These are phyloP conservation scores for Trichoderma aggressivum DNA, from an alignment of 2,329 filamentous ascomycete genomes.

Conservation along the genomic window DNA sequence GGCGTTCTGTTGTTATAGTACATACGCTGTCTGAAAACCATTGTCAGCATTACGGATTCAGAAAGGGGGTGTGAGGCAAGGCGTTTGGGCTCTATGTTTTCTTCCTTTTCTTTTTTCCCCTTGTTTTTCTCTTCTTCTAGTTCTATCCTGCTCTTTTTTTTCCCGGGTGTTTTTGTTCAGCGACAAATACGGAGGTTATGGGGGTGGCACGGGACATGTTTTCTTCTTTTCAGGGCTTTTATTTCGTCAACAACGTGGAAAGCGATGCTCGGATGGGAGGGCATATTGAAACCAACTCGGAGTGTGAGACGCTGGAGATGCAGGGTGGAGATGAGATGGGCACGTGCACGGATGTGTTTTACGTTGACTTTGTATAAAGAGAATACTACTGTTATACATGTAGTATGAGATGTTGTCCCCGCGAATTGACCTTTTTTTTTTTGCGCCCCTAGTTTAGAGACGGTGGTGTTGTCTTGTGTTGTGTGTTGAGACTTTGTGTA, in stretches of 20 bases:
- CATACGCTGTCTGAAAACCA: conserved; percentile 8
- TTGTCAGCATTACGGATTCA: conserved; percentile 15
- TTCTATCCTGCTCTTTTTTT: background rate
- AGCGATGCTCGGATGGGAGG: background rate
- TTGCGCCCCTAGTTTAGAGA: background rate
- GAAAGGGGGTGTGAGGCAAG: conserved; percentile 1
- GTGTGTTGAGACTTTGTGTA: too few relatives aligned
- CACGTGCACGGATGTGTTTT: background rate
- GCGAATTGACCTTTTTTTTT: background rate
- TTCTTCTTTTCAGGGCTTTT: background rate
- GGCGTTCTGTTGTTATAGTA: conserved; percentile 20
- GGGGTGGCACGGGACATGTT: background rate
- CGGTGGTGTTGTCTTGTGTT: background rate
- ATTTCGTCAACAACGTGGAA: background rate
- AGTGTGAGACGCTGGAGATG: background rate
- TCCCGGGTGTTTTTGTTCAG: background rate
- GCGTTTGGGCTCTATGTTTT: conserved; percentile 1
- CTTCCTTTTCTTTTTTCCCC: background rate
- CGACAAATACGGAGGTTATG: background rate
- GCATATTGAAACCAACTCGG: background rate
- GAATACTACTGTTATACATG: background rate
- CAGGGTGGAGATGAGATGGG: background rate
- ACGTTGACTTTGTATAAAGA: background rate
- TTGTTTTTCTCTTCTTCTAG: too few relatives aligned
- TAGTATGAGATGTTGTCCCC: background rate